Evolutionary conservation across 768 basidiomycete genomes (phyloP).

Genomic region (Boletus sp.): DNA sequence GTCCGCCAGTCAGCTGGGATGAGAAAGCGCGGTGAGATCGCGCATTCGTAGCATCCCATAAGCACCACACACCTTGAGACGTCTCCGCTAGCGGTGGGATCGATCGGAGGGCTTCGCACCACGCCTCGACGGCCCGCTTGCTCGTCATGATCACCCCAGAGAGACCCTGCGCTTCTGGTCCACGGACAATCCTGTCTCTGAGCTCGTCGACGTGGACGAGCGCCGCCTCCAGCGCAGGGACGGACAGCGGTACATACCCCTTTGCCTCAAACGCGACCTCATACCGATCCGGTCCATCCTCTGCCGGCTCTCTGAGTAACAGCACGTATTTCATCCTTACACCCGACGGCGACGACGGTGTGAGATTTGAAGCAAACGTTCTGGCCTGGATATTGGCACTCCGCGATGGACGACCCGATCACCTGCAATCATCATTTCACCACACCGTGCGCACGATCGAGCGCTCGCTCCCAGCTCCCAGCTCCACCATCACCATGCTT

Average conservation of each 20-base stretch:
- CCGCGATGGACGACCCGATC: background rate
- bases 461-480: background rate
- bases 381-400: slow-evolving; percentile 1
- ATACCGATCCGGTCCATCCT: slow-evolving; percentile 52
- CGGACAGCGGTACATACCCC: slow-evolving; percentile 53
- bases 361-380: background rate
- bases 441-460: background rate
- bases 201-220: slow-evolving; percentile 49
- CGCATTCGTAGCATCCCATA: background rate
- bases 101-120: slow-evolving; percentile 41
- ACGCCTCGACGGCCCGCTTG: slow-evolving; percentile 71
- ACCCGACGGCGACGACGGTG: background rate
- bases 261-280: slow-evolving; percentile 43
- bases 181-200: slow-evolving; percentile 36
- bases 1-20: slow-evolving; percentile 46
- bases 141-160: slow-evolving; percentile 77
- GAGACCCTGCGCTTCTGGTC: slow-evolving; percentile 33
- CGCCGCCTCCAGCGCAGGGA: slow-evolving; percentile 70
- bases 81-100: background rate
- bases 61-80: slow-evolving; percentile 12
- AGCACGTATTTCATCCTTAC: slow-evolving; percentile 33
- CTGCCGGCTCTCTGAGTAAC: slow-evolving; percentile 38
- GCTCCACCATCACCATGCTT: background rate
- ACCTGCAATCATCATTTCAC: background rate
- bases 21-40: background rate